Evolutionary conservation across 768 basidiomycete genomes (phyloP).

Genomic region (Polyporus arcularius): DNA sequence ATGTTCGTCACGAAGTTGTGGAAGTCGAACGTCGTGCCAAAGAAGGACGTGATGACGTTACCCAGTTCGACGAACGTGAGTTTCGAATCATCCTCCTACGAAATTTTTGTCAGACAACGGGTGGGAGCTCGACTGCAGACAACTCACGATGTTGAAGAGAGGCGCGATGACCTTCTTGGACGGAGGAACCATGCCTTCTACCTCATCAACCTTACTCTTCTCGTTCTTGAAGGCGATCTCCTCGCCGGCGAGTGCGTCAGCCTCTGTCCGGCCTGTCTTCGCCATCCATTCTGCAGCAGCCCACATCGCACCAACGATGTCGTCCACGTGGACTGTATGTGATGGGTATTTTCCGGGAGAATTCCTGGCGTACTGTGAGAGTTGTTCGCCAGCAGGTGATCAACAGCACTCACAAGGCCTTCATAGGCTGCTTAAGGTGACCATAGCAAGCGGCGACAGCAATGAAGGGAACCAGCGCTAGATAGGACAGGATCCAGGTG

Average conservation of each 20-base stretch:
- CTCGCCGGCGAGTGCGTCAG: slow-evolving; percentile 66
- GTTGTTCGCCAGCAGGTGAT: slow-evolving; percentile 3
- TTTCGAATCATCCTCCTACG: slow-evolving; percentile 74
- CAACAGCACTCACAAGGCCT: slow-evolving; percentile 62
- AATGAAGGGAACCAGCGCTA: slow-evolving; percentile 65
- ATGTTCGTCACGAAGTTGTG: slow-evolving; percentile 70
- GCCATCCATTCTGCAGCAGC: slow-evolving; percentile 78
- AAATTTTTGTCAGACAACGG: neutral
- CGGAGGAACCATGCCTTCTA: slow-evolving; percentile 60
- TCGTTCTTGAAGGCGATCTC: slow-evolving; percentile 68
- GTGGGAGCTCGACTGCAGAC: neutral
- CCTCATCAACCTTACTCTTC: slow-evolving; percentile 63
- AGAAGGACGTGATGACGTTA: slow-evolving; percentile 65
- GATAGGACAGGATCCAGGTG: slow-evolving; percentile 1
- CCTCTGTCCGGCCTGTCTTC: slow-evolving; percentile 57
- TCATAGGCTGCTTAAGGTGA: slow-evolving; percentile 82
- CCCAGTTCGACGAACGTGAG: slow-evolving; percentile 69
- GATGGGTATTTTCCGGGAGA: slow-evolving; percentile 75
- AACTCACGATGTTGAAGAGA: slow-evolving; percentile 76
- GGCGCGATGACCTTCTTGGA: slow-evolving; percentile 66
- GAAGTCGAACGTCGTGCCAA: slow-evolving; percentile 81
- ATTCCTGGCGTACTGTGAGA: slow-evolving; percentile 50
- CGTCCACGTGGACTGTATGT: slow-evolving; percentile 76
- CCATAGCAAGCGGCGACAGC: slow-evolving; percentile 82
- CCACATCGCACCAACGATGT: slow-evolving; percentile 78